Evolutionary conservation across 805 yeast species (phyloP).

Genomic region (Blastobotrys parvus): DNA sequence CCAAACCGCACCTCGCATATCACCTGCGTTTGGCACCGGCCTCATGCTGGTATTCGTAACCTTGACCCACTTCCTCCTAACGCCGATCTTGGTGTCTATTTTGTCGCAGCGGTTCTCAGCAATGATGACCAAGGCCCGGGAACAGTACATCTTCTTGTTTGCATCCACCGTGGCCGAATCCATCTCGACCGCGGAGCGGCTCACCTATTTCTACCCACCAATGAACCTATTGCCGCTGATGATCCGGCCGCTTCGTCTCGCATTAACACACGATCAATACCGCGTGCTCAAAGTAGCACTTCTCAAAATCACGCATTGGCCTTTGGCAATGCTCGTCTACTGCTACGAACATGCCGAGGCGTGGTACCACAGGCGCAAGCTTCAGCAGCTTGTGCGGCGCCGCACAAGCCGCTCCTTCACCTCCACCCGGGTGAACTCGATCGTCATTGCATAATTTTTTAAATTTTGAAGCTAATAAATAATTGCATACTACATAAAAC

Average conservation of each 20-base stretch:
- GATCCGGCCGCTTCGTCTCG: conserved; percentile 23
- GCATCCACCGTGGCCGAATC: conserved; percentile 26
- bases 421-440: too few species aligned
- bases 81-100: conserved; percentile 29
- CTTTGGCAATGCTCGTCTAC: conserved; percentile 20
- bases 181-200: conserved; percentile 24
- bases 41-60: conserved; percentile 28
- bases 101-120: conserved; percentile 25
- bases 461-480: neutral
- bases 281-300: conserved; percentile 20
- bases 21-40: conserved; percentile 26
- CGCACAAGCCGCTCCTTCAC: conserved; percentile 1
- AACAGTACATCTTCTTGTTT: conserved; percentile 26
- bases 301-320: conserved; percentile 25
- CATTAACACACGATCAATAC: conserved; percentile 20
- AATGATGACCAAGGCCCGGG: conserved; percentile 28
- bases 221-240: conserved; percentile 22
- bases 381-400: too few species aligned
- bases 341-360: conserved; percentile 22
- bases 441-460: neutral
- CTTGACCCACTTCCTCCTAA: conserved; percentile 23
- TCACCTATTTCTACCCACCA: conserved; percentile 28
- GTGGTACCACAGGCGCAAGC: too few species aligned
- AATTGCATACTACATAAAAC: neutral
- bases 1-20: conserved; percentile 24